These are phyloP conservation scores for Colletotrichum sp. DNA, from an alignment of 2,329 filamentous ascomycete species.

Conservation along the genomic window DNA sequence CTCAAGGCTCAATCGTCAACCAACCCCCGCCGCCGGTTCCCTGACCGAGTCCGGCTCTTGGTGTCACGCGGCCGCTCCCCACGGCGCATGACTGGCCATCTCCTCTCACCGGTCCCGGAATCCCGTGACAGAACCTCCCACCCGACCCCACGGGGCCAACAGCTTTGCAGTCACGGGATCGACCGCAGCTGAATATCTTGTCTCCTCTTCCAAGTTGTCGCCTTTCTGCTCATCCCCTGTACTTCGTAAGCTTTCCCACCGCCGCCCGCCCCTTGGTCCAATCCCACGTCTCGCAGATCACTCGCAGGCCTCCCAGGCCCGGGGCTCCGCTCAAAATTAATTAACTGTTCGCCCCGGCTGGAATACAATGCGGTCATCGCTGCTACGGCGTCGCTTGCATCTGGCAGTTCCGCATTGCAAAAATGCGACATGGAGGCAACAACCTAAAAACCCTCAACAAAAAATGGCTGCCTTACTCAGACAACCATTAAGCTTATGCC, in stretches of 20 bases:
- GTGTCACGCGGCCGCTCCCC: constrained; percentile 16
- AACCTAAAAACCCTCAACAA: background rate
- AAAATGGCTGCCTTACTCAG: background rate
- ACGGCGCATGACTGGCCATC: constrained; percentile 19
- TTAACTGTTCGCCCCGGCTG: background rate
- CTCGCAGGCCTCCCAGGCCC: background rate
- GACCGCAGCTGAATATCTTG: background rate
- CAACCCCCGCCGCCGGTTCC: background rate
- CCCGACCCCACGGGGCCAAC: constrained; percentile 1
- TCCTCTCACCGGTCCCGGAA: constrained; percentile 19
- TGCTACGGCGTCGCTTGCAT: background rate
- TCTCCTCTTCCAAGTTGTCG: background rate
- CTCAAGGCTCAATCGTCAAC: background rate
- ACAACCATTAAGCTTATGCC: background rate
- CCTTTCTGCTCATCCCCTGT: background rate
- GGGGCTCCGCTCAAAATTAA: background rate
- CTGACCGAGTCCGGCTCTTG: constrained; percentile 17
- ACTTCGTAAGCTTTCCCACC: background rate
- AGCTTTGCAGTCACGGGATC: constrained; percentile 2
- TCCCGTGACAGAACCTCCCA: background rate
- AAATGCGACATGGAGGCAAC: background rate
- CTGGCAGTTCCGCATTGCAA: background rate
- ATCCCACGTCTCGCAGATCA: background rate
- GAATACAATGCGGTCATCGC: background rate
- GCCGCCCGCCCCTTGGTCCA: background rate